Conservation (phyloP, 768 basidiomycete species). For the Leucosporidium scottii region DNA sequence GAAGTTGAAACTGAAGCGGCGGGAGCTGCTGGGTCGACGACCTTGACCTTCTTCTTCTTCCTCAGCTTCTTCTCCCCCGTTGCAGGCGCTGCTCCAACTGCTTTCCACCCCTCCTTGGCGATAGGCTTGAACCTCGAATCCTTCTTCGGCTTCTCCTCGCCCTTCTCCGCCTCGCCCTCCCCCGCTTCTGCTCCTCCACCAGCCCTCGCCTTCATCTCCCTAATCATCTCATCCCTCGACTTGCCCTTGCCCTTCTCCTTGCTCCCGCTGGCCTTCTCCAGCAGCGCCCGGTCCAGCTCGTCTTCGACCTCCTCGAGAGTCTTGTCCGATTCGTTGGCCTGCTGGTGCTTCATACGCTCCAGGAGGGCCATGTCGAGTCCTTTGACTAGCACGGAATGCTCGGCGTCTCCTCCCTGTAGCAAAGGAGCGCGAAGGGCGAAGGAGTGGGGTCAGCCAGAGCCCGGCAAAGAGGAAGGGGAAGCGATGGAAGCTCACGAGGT, state of each 20-base stretch:
- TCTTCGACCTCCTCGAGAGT: slow-evolving; percentile 61
- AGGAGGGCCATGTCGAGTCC: slow-evolving; percentile 81
- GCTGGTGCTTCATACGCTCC: slow-evolving; percentile 70
- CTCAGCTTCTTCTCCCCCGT: slow-evolving; percentile 22
- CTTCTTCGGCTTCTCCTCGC: not conserved
- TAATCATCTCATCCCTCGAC: slow-evolving; percentile 23
- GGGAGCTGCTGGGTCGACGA: not conserved
- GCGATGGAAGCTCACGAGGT: slow-evolving; percentile 18
- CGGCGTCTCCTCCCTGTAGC: slow-evolving; percentile 61
- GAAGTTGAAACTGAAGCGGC: not conserved
- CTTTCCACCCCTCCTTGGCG: slow-evolving; percentile 3
- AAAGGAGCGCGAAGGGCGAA: not conserved
- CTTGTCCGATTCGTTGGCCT: slow-evolving; percentile 42
- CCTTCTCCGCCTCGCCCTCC: not conserved
- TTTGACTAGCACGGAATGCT: slow-evolving; percentile 80
- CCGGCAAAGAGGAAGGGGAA: not conserved
- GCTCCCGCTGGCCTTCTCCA: not conserved
- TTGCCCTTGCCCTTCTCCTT: slow-evolving; percentile 1
- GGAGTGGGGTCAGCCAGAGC: not conserved
- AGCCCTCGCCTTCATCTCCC: slow-evolving; percentile 12
- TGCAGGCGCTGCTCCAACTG: not conserved
- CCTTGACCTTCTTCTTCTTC: slow-evolving; percentile 28
- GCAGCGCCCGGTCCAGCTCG: slow-evolving; percentile 53
- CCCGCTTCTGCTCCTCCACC: not conserved
- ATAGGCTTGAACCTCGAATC: slow-evolving; percentile 46